phyloP scores from a whole-genome alignment of 2,329 filamentous ascomycete genomes.

The Talaromyces verruculosus region DNA sequence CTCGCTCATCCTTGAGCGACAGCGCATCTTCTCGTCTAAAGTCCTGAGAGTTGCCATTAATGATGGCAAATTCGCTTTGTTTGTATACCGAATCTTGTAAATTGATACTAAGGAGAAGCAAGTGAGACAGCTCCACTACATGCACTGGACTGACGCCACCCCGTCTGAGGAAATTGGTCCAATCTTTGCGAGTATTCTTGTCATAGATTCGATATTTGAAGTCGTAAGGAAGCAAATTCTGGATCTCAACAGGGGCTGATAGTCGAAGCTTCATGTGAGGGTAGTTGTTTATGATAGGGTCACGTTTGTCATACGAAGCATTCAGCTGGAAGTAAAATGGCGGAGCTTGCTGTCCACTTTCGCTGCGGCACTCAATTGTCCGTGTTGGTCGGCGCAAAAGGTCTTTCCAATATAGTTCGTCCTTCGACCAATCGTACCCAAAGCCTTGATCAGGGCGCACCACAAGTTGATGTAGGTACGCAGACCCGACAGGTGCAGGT shows the following conservation, averaged over 20 bases:
- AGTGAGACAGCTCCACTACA: conserved; percentile 91
- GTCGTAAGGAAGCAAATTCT: conserved; percentile 93
- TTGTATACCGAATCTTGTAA: conserved; percentile 96
- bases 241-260: conserved; percentile 87
- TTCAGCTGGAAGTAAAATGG: conserved; percentile 98
- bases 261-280: conserved; percentile 93
- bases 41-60: conserved; percentile 85
- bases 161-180: conserved; percentile 96
- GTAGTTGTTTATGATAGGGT: conserved; percentile 80
- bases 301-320: conserved; percentile 77
- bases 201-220: conserved; percentile 99
- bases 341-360: conserved; percentile 70
- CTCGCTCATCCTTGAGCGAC: conserved; percentile 79
- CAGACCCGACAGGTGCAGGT: conserved; percentile 88
- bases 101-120: conserved; percentile 87
- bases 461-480: conserved; percentile 82
- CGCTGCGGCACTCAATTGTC: conserved; percentile 84
- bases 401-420: conserved; percentile 90
- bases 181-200: conserved; percentile 97
- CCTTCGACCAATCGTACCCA: conserved; percentile 90
- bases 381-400: conserved; percentile 79
- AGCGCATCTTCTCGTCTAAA: conserved; percentile 80
- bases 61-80: conserved; percentile 93
- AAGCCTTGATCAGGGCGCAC: conserved; percentile 93
- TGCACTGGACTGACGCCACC: conserved; percentile 96